These are phyloP conservation scores for Exophiala sideris DNA, from an alignment of 2,329 filamentous ascomycete species.

Conservation along the genomic window DNA sequence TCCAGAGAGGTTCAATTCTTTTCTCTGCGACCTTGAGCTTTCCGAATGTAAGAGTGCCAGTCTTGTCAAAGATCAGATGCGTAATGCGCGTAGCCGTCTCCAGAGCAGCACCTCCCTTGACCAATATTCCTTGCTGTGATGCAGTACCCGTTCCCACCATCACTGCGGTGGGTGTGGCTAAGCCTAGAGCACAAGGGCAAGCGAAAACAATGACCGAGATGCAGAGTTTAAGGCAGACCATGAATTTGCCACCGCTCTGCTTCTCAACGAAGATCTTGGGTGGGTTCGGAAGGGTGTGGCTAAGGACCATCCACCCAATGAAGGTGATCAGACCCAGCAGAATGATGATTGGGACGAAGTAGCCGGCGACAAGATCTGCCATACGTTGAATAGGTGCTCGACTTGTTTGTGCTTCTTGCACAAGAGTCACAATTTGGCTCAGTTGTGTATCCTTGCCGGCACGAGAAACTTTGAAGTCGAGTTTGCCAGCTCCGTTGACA, in stretches of 20 bases:
- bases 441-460: conserved; percentile 94
- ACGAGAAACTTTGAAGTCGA: conserved; percentile 89
- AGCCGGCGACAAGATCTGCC: conserved; percentile 85
- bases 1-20: conserved; percentile 67
- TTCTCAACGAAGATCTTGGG: conserved; percentile 81
- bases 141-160: conserved; percentile 99
- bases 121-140: conserved; percentile 92
- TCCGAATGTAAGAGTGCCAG: conserved; percentile 87
- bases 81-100: conserved; percentile 88
- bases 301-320: conserved; percentile 88
- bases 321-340: conserved; percentile 82
- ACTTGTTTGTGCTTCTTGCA: conserved; percentile 93
- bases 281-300: conserved; percentile 77
- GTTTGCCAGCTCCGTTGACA: conserved; percentile 85
- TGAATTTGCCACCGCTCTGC: conserved; percentile 81
- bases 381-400: conserved; percentile 91
- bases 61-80: conserved; percentile 92
- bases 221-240: conserved; percentile 96
- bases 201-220: conserved; percentile 99
- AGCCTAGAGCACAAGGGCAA: conserved; percentile 91
- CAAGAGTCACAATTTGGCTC: conserved; percentile 96
- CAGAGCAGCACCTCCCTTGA: conserved; percentile 90
- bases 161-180: conserved; percentile 93
- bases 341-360: conserved; percentile 89
- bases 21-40: conserved; percentile 87